These are phyloP conservation scores for Coniella vitis DNA, from an alignment of 2,329 filamentous ascomycete species.

Conservation along the genomic window DNA sequence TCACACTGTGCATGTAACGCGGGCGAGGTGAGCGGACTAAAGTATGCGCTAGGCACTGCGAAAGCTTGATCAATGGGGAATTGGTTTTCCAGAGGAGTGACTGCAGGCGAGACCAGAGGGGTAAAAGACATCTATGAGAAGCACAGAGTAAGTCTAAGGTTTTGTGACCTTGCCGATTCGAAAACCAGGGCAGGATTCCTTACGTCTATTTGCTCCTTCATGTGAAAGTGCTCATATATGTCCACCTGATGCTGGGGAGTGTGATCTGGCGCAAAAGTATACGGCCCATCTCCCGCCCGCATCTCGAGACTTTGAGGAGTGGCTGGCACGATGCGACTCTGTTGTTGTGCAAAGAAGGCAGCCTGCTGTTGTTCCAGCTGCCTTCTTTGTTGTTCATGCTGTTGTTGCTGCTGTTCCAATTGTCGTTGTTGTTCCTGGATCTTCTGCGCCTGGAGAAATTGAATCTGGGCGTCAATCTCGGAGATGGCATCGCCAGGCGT, in stretches of 20 bases:
- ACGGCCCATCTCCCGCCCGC: constrained; percentile 53
- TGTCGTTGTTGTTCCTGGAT: constrained; percentile 54
- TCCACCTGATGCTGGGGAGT: constrained; percentile 46
- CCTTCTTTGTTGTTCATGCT: constrained; percentile 21
- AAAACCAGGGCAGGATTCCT: constrained; percentile 22
- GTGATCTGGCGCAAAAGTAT: constrained; percentile 46
- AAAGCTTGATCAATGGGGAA: constrained; percentile 56
- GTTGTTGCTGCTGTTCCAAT: constrained; percentile 47
- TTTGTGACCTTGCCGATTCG: neutral
- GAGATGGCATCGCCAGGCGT: constrained; percentile 46
- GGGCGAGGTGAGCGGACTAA: constrained; percentile 77
- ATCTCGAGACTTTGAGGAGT: constrained; percentile 78
- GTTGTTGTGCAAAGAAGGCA: constrained; percentile 45
- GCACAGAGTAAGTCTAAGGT: constrained; percentile 19
- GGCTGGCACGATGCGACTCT: constrained; percentile 61
- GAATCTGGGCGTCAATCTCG: constrained; percentile 59
- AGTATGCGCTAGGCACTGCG: constrained; percentile 64
- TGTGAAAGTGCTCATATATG: constrained; percentile 60
- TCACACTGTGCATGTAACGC: constrained; percentile 68
- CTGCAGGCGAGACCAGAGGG: constrained; percentile 75
- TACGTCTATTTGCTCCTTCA: constrained; percentile 65
- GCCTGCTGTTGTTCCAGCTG: constrained; percentile 51
- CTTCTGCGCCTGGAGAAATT: constrained; percentile 58
- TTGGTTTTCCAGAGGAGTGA: constrained; percentile 69
- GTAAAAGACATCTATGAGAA: constrained; percentile 63